Evolutionary conservation across 2,329 filamentous ascomycete species (phyloP).

Genomic region (Aspergillus sp.): DNA sequence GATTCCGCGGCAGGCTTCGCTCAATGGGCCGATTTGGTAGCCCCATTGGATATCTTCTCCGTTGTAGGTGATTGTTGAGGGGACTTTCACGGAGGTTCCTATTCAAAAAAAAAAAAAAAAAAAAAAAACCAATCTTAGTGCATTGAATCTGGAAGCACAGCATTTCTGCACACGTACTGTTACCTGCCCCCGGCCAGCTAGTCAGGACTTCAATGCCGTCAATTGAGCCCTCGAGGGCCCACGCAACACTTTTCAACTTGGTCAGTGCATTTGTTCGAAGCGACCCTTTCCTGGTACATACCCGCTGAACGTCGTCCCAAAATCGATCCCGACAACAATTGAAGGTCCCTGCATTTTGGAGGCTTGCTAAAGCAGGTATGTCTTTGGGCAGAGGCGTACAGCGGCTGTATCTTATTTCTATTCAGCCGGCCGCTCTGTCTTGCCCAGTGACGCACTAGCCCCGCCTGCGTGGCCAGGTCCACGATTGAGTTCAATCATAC

Average conservation of each 20-base stretch:
- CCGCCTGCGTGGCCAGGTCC: too few relatives aligned
- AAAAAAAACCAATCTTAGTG: too few relatives aligned
- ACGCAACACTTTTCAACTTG: constrained; percentile 21
- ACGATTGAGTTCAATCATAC: too few relatives aligned
- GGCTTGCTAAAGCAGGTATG: too few relatives aligned
- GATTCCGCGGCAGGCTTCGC: constrained; percentile 32
- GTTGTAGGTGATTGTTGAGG: constrained; percentile 21
- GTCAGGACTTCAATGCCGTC: constrained; percentile 28
- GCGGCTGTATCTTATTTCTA: too few relatives aligned
- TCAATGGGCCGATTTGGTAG: constrained; percentile 24
- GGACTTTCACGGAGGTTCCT: constrained; percentile 29
- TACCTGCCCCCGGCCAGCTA: constrained; percentile 32
- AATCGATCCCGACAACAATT: constrained; percentile 34
- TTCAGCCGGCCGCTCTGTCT: too few relatives aligned
- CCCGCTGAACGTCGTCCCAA: constrained; percentile 39
- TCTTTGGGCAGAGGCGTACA: too few relatives aligned
- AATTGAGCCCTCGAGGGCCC: constrained; percentile 20
- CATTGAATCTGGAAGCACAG: too few relatives aligned
- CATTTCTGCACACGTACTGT: constrained; percentile 21
- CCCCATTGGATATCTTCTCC: constrained; percentile 28
- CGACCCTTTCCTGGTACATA: constrained; percentile 4
- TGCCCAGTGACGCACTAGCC: too few relatives aligned
- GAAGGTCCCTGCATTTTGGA: constrained; percentile 18
- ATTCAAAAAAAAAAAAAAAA: too few relatives aligned
- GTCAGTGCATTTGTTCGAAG: too few relatives aligned